phyloP scores from a whole-genome alignment of 1,139 yeast genomes.

The Yamadazyma conglobata region DNA sequence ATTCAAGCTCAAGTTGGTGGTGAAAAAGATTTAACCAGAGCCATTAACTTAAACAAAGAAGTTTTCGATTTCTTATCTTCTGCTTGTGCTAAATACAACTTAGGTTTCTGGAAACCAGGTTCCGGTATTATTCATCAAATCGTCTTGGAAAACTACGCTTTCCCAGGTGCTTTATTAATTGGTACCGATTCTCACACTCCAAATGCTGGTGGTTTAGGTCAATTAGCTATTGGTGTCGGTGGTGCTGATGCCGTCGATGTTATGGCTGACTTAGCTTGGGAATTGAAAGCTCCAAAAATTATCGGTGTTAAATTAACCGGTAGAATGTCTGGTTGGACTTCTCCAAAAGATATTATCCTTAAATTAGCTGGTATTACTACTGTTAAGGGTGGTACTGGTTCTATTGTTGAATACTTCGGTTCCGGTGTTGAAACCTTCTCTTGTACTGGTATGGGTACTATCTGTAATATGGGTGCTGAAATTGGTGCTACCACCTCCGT shows the following conservation, averaged over 20 bases:
- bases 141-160: constrained; percentile 94
- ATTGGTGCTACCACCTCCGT: constrained; percentile 98
- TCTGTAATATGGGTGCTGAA: constrained; percentile 99
- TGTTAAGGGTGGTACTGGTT: constrained; percentile 99
- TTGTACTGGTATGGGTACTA: constrained; percentile 99
- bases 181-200: constrained; percentile 99
- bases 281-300: constrained; percentile 96
- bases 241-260: constrained; percentile 99
- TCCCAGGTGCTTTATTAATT: constrained; percentile 95
- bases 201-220: constrained; percentile 99
- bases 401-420: constrained; percentile 96
- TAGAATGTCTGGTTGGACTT: constrained; percentile 93
- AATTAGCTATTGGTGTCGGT: constrained; percentile 98
- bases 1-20: constrained; percentile 98
- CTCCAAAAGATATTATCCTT: constrained; percentile 96
- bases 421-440: constrained; percentile 94
- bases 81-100: constrained; percentile 95
- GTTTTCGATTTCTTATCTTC: constrained; percentile 92
- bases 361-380: constrained; percentile 96
- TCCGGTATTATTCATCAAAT: constrained; percentile 99
- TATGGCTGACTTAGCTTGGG: constrained; percentile 95
- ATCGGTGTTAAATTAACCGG: constrained; percentile 97
- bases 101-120: constrained; percentile 99
- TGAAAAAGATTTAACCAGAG: constrained; percentile 87
- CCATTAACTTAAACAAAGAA: constrained; percentile 90